Conservation (phyloP, 73 alveolate species). For the Breviolum minutum region DNA sequence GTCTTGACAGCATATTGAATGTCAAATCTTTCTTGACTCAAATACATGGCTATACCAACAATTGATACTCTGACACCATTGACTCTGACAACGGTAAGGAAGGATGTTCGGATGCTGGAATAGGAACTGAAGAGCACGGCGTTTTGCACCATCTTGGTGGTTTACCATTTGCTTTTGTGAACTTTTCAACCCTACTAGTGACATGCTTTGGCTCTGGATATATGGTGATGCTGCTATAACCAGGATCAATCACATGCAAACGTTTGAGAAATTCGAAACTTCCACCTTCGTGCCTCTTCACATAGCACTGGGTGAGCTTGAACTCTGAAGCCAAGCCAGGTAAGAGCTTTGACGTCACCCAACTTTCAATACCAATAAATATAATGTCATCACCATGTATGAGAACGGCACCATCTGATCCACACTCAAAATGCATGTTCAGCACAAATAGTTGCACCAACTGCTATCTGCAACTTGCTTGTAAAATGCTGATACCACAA, state of each 20-base stretch:
- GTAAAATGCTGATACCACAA: background rate
- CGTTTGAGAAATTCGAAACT: background rate
- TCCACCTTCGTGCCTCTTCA: background rate
- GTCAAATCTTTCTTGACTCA: background rate
- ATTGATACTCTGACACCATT: background rate
- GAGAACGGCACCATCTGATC: background rate
- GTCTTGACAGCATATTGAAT: background rate
- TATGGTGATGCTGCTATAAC: background rate
- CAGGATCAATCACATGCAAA: background rate
- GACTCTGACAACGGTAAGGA: background rate
- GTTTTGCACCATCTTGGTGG: background rate
- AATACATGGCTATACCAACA: background rate
- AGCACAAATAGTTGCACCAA: background rate
- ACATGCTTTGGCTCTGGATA: conserved; percentile 1
- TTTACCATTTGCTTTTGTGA: background rate
- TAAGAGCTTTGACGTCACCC: background rate
- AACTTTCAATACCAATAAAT: background rate
- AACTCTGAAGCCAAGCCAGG: background rate
- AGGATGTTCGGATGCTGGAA: background rate
- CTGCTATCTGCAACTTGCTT: background rate
- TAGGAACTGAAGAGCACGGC: background rate
- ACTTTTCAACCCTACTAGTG: background rate
- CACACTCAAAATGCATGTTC: background rate
- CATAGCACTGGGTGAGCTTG: background rate
- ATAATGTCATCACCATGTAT: background rate